A percentile compares a stretch with the other conserved stretches of the same genome.
These are phyloP conservation scores for Posidonia australis DNA, from an alignment of 106 monocot genomes.

Conservation along the genomic window DNA sequence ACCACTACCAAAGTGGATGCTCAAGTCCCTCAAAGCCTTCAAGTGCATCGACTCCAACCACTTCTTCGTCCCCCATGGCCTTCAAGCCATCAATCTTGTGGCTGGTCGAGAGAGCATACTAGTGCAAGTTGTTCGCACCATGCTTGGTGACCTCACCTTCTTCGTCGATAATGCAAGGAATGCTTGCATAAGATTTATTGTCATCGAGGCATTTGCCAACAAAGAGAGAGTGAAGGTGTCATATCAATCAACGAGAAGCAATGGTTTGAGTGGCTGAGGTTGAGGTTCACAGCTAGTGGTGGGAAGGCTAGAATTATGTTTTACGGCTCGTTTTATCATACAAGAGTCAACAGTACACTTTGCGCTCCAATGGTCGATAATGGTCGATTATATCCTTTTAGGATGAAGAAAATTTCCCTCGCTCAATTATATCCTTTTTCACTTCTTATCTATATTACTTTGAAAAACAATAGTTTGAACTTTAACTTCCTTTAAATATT, in stretches of 20 bases:
- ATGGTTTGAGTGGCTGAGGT: conserved; percentile 7
- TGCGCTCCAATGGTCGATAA: conserved; percentile 18
- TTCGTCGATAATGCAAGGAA: conserved; percentile 18
- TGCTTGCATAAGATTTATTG: conserved; percentile 12
- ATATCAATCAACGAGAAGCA: conserved; percentile 11
- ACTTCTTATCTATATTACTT: too few relatives aligned
- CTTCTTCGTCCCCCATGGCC: conserved; percentile 14
- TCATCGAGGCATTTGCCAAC: conserved; percentile 16
- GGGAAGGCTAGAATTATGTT: conserved; percentile 10
- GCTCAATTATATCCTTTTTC: too few relatives aligned
- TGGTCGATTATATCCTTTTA: too few relatives aligned
- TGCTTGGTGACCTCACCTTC: conserved; percentile 10
- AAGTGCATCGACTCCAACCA: conserved; percentile 16
- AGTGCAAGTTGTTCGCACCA: conserved; percentile 11
- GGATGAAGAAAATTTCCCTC: neutral
- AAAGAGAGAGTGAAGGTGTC: conserved; percentile 15
- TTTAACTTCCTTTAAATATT: too few relatives aligned
- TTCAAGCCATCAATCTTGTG: conserved; percentile 13
- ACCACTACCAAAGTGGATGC: conserved; percentile 15
- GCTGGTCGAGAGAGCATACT: conserved; percentile 20
- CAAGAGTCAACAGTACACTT: conserved; percentile 8
- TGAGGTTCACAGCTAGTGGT: conserved; percentile 10
- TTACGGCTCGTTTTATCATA: conserved; percentile 21
- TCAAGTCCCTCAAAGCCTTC: conserved; percentile 18
- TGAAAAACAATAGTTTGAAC: too few relatives aligned